Percentiles rank a stretch among this genome's conserved stretches.
Evolutionary conservation across 2,329 filamentous ascomycete genomes (phyloP).

Genomic region (Emmonsiellopsis sp.): DNA sequence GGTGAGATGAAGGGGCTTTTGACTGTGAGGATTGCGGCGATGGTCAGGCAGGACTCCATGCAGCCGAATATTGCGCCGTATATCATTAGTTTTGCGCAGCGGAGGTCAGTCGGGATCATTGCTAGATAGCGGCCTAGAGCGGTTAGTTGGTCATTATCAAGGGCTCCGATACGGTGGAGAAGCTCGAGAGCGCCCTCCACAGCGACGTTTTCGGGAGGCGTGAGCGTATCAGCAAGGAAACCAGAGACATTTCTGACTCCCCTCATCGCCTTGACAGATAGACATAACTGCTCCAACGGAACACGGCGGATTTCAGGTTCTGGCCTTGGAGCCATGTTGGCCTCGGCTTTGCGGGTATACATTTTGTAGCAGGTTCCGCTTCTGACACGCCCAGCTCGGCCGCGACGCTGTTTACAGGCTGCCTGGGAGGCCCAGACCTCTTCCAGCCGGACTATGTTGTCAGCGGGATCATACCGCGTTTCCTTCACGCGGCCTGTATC

Average conservation of each 20-base stretch:
- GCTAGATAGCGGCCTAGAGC: constrained; percentile 88
- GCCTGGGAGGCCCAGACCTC: constrained; percentile 93
- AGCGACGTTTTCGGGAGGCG: constrained; percentile 74
- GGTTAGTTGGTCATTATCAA: constrained; percentile 78
- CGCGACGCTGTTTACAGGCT: constrained; percentile 87
- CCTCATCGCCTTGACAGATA: constrained; percentile 85
- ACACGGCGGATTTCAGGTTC: constrained; percentile 92
- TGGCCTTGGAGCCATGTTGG: constrained; percentile 73
- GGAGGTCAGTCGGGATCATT: constrained; percentile 86
- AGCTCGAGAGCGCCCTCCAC: constrained; percentile 77
- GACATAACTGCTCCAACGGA: constrained; percentile 84
- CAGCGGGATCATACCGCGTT: constrained; percentile 83
- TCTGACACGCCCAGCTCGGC: constrained; percentile 85
- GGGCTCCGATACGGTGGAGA: constrained; percentile 74
- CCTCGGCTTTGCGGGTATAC: constrained; percentile 76
- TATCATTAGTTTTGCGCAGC: constrained; percentile 89
- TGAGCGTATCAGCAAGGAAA: constrained; percentile 80
- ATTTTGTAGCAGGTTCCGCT: constrained; percentile 92
- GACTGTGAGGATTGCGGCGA: constrained; percentile 85
- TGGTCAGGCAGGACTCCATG: constrained; percentile 76
- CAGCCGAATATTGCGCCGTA: constrained; percentile 92
- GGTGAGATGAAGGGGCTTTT: constrained; percentile 81
- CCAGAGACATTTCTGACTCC: constrained; percentile 69
- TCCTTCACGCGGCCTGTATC: constrained; percentile 95
- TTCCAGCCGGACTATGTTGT: constrained; percentile 87